Percentiles rank a stretch among this genome's conserved stretches.
These are phyloP conservation scores for Nicotiana knightiana DNA, from an alignment of 257 asterid genomes.

Conservation along the genomic window DNA sequence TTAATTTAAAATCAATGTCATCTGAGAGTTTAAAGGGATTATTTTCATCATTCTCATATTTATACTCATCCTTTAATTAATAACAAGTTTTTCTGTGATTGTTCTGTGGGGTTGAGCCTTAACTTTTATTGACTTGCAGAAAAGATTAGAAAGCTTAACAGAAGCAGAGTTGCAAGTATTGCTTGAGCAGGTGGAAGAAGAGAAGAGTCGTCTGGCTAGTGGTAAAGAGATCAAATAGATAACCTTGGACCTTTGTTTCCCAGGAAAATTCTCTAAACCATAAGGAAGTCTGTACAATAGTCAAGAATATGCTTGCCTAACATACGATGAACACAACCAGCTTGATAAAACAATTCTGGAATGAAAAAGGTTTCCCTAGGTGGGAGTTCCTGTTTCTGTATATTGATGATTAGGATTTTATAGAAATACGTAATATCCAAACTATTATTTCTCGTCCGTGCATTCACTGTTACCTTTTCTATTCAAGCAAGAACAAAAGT, in stretches of 20 bases:
- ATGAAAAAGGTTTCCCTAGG: background rate
- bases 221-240: slow-evolving; percentile 42
- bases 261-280: background rate
- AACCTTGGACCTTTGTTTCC: background rate
- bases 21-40: background rate
- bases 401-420: background rate
- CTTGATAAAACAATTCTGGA: background rate
- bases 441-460: background rate
- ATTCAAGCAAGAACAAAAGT: background rate
- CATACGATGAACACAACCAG: background rate
- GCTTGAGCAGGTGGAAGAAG: slow-evolving; percentile 92
- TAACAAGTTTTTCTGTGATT: background rate
- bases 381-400: slow-evolving; percentile 8
- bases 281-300: background rate
- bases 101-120: background rate
- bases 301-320: background rate
- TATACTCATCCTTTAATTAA: background rate
- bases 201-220: slow-evolving; percentile 51
- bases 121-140: slow-evolving; percentile 31
- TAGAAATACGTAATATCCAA: background rate
- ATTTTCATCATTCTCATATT: background rate
- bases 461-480: background rate
- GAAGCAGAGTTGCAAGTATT: slow-evolving; percentile 74
- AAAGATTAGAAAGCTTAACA: slow-evolving; percentile 87
- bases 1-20: background rate